phyloP scores from a whole-genome alignment of 2,329 filamentous ascomycete genomes.

The Coniochaeta pulveracea region DNA sequence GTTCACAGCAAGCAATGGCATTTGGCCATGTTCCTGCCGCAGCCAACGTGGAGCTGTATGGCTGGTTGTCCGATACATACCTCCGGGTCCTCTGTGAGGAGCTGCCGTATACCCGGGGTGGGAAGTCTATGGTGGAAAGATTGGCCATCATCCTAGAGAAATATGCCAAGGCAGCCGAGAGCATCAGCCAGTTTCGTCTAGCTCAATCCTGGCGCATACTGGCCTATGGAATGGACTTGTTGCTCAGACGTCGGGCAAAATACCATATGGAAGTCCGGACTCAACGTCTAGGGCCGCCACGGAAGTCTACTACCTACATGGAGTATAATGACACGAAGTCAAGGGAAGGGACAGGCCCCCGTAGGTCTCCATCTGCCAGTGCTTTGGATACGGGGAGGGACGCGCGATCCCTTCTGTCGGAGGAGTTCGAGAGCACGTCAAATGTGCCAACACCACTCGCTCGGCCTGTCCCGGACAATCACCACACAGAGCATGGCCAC shows the following conservation, averaged over 20 bases:
- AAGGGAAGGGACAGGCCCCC: no score
- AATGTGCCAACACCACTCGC: slow-evolving; percentile 50
- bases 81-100: slow-evolving; percentile 38
- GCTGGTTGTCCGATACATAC: slow-evolving; percentile 45
- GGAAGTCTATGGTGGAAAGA: slow-evolving; percentile 30
- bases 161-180: slow-evolving; percentile 47
- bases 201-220: slow-evolving; percentile 55
- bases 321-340: no score
- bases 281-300: slow-evolving; percentile 19
- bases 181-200: slow-evolving; percentile 43
- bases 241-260: slow-evolving; percentile 42
- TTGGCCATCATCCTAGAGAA: slow-evolving; percentile 39
- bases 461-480: slow-evolving; percentile 32
- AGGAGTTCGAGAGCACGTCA: slow-evolving; percentile 51
- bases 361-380: slow-evolving; percentile 18
- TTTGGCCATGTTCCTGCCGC: slow-evolving; percentile 44
- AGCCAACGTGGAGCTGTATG: slow-evolving; percentile 37
- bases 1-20: slow-evolving; percentile 51
- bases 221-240: slow-evolving; percentile 40
- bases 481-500: slow-evolving; percentile 7
- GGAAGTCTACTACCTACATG: slow-evolving; percentile 18
- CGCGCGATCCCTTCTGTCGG: slow-evolving; percentile 35
- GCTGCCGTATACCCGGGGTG: slow-evolving; percentile 28
- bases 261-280: slow-evolving; percentile 43
- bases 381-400: slow-evolving; percentile 20